These are phyloP conservation scores for Ceratobasidium sp. DNA, from an alignment of 1,284 basidiomycete genomes.

Conservation along the genomic window DNA sequence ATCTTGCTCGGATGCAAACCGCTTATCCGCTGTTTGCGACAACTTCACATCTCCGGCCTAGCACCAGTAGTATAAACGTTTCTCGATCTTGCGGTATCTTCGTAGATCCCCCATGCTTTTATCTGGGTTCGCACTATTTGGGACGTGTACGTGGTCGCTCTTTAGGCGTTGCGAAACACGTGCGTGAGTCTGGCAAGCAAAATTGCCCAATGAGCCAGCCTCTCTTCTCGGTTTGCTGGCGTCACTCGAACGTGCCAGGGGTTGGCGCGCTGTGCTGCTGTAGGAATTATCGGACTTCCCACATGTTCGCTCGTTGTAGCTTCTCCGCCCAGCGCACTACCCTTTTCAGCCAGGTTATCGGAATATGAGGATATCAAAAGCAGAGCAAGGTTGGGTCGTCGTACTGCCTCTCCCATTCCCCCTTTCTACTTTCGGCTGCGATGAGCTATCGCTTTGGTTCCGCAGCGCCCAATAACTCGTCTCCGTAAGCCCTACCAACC, in stretches of 20 bases:
- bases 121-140: conserved; percentile 15
- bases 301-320: conserved; percentile 16
- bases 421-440: background rate
- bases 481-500: conserved; percentile 1
- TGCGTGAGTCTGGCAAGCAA: conserved; percentile 3
- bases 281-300: conserved; percentile 4
- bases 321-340: conserved; percentile 7
- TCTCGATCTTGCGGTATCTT: background rate
- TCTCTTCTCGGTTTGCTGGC: background rate
- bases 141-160: background rate
- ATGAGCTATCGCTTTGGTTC: conserved; percentile 5
- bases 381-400: background rate
- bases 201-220: conserved; percentile 9
- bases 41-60: background rate
- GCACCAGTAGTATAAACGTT: conserved; percentile 1
- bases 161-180: conserved; percentile 11
- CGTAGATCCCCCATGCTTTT: background rate
- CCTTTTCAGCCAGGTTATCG: conserved; percentile 17
- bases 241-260: conserved; percentile 20
- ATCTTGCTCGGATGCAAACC: background rate
- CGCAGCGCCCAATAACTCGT: conserved; percentile 1
- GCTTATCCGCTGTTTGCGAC: too few relatives aligned
- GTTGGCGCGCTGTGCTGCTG: background rate
- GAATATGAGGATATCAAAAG: conserved; percentile 22
- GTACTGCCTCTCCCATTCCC: background rate